Conservation (phyloP, 2,329 filamentous ascomycete genomes). For the Dothideomycetes sp. region DNA sequence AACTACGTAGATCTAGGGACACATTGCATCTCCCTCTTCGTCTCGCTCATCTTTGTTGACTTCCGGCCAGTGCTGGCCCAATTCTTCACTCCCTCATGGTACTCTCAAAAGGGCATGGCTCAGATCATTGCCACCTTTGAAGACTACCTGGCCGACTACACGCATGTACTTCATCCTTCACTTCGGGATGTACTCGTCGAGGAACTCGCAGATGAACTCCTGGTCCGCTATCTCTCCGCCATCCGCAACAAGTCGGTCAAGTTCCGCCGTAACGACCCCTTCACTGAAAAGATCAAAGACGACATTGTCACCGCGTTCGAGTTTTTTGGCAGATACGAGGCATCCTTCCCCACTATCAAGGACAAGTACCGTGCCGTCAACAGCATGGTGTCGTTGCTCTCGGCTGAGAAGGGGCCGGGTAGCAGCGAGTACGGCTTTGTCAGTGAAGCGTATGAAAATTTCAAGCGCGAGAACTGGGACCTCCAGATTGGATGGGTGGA, state of each 20-base stretch:
- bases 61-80: slow-evolving; percentile 73
- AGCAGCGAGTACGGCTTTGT: slow-evolving; percentile 28
- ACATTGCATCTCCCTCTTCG: slow-evolving; percentile 82
- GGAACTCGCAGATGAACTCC: slow-evolving; percentile 82
- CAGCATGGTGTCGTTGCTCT: slow-evolving; percentile 67
- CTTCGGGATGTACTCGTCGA: slow-evolving; percentile 87
- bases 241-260: slow-evolving; percentile 79
- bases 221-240: slow-evolving; percentile 70
- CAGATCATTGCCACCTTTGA: slow-evolving; percentile 92
- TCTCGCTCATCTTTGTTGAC: slow-evolving; percentile 84
- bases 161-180: slow-evolving; percentile 70
- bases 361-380: slow-evolving; percentile 88
- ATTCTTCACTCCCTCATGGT: slow-evolving; percentile 90
- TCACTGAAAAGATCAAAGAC: slow-evolving; percentile 85
- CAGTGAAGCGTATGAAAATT: slow-evolving; percentile 66
- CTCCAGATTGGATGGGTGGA: slow-evolving; percentile 93
- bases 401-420: slow-evolving; percentile 57
- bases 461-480: slow-evolving; percentile 88
- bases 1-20: slow-evolving; percentile 93
- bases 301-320: slow-evolving; percentile 84
- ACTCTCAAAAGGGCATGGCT: slow-evolving; percentile 74
- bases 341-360: slow-evolving; percentile 67
- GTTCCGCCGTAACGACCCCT: slow-evolving; percentile 77
- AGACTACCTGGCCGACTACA: slow-evolving; percentile 85
- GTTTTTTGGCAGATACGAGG: slow-evolving; percentile 67